phyloP scores from a whole-genome alignment of 352 stramenopile species.

The Phytopythium oedochilum region DNA sequence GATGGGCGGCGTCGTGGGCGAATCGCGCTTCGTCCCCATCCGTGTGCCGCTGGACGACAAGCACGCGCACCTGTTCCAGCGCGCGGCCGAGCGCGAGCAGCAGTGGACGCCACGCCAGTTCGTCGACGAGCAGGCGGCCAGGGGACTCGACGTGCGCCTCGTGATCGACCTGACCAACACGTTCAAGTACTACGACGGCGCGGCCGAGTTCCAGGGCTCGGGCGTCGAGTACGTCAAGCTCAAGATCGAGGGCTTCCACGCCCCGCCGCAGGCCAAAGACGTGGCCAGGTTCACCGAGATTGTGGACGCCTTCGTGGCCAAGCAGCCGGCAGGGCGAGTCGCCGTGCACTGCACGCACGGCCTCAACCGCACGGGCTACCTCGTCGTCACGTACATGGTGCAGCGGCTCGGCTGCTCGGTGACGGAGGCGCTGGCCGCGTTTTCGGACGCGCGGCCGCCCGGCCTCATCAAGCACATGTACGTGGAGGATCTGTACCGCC shows the following conservation, averaged over 20 bases:
- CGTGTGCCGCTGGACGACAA: slow-evolving; percentile 71
- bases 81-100: slow-evolving; percentile 12
- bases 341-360: slow-evolving; percentile 80
- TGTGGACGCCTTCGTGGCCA: slow-evolving; percentile 54
- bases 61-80: slow-evolving; percentile 37
- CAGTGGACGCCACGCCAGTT: slow-evolving; percentile 59
- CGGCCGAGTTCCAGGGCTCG: slow-evolving; percentile 34
- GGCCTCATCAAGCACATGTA: slow-evolving; percentile 86
- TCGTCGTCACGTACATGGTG: slow-evolving; percentile 77
- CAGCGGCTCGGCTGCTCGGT: slow-evolving; percentile 35
- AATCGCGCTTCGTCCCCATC: slow-evolving; percentile 58
- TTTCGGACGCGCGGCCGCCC: slow-evolving; percentile 49
- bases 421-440: slow-evolving; percentile 59
- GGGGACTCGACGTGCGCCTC: slow-evolving; percentile 45
- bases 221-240: slow-evolving; percentile 70
- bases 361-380: slow-evolving; percentile 73
- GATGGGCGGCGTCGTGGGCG: slow-evolving; percentile 53
- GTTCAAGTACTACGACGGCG: slow-evolving; percentile 79
- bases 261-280: slow-evolving; percentile 37
- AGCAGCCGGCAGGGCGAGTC: slow-evolving; percentile 35
- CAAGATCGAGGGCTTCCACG: slow-evolving; percentile 68
- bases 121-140: slow-evolving; percentile 32
- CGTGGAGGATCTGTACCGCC: slow-evolving; percentile 62
- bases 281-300: slow-evolving; percentile 56
- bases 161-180: slow-evolving; percentile 84